Percentiles rank a stretch among this genome's conserved stretches.
These are phyloP conservation scores for Paratinospora sagittata DNA, from an alignment of 164 flowering plant genomes.

Conservation along the genomic window DNA sequence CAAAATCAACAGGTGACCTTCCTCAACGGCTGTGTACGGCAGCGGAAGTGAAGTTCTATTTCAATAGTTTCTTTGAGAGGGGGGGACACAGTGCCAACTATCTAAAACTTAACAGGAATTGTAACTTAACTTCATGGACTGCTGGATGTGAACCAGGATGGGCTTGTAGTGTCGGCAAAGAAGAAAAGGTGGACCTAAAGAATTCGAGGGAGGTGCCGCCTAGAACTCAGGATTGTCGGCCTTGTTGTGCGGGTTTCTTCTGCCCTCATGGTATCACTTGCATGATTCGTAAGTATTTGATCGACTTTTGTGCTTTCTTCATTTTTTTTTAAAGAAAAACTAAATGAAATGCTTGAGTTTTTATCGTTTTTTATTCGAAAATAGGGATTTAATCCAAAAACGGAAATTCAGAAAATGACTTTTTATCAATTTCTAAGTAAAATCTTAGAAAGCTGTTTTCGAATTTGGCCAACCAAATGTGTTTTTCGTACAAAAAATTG, in stretches of 20 bases:
- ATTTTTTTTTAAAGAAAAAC: not conserved
- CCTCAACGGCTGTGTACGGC: conserved; percentile 71
- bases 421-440: too few relatives aligned
- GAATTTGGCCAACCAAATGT: too few relatives aligned
- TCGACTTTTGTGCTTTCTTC: not conserved
- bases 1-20: conserved; percentile 42
- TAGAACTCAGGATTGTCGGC: conserved; percentile 44
- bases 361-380: too few relatives aligned
- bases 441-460: too few relatives aligned
- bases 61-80: conserved; percentile 35
- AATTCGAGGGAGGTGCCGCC: conserved; percentile 45
- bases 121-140: conserved; percentile 71
- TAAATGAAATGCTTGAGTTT: not conserved
- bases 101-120: conserved; percentile 77
- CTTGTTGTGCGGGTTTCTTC: conserved; percentile 96
- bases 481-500: too few relatives aligned
- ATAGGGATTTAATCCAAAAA: too few relatives aligned
- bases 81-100: conserved; percentile 35
- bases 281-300: conserved; percentile 84
- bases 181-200: conserved; percentile 43
- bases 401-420: too few relatives aligned
- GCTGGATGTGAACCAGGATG: conserved; percentile 97
- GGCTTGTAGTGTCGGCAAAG: conserved; percentile 55
- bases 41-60: conserved; percentile 75
- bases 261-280: conserved; percentile 91